Percentiles rank a stretch among this genome's conserved stretches.
phyloP scores from a whole-genome alignment of 2,329 filamentous ascomycete genomes.

The Hymenoscyphus occultus region DNA sequence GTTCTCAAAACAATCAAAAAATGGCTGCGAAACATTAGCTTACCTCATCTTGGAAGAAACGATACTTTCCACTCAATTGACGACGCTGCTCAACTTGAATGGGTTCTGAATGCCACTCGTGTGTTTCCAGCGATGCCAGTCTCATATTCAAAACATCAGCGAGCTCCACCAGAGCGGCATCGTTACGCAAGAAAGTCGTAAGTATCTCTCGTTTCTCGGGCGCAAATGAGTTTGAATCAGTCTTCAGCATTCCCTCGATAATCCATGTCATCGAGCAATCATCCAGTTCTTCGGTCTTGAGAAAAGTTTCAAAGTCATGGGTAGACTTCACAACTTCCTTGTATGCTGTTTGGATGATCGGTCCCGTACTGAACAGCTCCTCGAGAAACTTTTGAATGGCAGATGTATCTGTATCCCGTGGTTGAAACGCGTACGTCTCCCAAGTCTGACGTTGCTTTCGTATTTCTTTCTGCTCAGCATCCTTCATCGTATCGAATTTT shows the following conservation, averaged over 20 bases:
- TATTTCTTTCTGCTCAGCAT: not conserved
- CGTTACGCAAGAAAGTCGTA: slow-evolving; percentile 48
- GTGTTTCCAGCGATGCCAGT: slow-evolving; percentile 42
- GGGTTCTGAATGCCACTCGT: slow-evolving; percentile 33
- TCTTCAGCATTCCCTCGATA: not conserved
- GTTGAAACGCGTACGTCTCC: not conserved
- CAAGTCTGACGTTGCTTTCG: not conserved
- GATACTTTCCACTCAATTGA: slow-evolving; percentile 55
- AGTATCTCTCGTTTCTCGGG: slow-evolving; percentile 49
- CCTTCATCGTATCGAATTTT: not conserved
- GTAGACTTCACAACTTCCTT: not conserved
- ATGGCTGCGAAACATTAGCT: slow-evolving; percentile 51
- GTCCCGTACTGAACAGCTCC: not conserved
- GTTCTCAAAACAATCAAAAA: slow-evolving; percentile 27
- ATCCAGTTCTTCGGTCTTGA: not conserved
- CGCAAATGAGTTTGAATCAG: slow-evolving; percentile 43
- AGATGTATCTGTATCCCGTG: not conserved
- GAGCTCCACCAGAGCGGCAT: slow-evolving; percentile 49
- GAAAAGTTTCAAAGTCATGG: not conserved
- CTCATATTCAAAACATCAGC: slow-evolving; percentile 57
- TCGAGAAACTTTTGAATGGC: not conserved
- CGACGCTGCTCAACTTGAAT: slow-evolving; percentile 49
- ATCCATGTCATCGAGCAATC: not conserved
- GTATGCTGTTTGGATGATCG: not conserved
- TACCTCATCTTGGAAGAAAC: slow-evolving; percentile 56